Base-by-base conservation (phyloP, 306 rosid genomes). In the Begonia masoniana region DNA sequence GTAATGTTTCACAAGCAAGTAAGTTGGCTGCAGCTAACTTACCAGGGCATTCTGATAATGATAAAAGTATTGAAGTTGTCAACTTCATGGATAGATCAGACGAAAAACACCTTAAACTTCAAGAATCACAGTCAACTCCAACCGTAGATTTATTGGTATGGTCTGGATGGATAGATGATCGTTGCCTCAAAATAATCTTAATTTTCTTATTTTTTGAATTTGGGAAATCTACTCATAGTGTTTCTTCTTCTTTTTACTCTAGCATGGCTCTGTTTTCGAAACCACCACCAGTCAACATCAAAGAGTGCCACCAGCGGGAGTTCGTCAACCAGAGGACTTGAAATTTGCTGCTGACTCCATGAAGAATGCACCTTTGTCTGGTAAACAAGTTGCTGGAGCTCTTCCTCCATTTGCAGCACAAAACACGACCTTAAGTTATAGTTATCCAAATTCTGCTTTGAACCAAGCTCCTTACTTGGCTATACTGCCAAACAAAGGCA, bases 401-500 rank as follows among this genome's bases (percentile, higher is more conserved):
- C 66, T 78, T 65, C 71, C 75, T 21, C 70, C 78, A 21, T 56
- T 76, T 64, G 69, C 94, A 31, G 66, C 69, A 1, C 75, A 66
- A 56, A 66, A 81, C 26, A 51, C 64, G 21, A 50, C 67, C 50
- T 52, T 71, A 64, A 69, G 69, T 68, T 74, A 62, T 62, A 66
- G 56, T 70, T 62, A 67, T 65, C 77, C 80, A 35, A 67, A 62
- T 59, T 50, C 66, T 62, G 54, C 77, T 36, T 60, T 69, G 61
- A 72, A 50, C 47, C 82, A 81, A 51, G 69, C 70, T 56, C 81
- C 77, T 1, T 73, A 73, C 64, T 52, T 74, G 63, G 71, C 82
- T 50, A 47, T 71, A 53, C 69, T 81, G 52, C 81, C 67, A 58
- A 78, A 72, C 61, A 81, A 72, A 50, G 82, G 76, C 41, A 78